Evolutionary conservation across 805 yeast genomes (phyloP).

Genomic region (Kodamaea jinghongensis): DNA sequence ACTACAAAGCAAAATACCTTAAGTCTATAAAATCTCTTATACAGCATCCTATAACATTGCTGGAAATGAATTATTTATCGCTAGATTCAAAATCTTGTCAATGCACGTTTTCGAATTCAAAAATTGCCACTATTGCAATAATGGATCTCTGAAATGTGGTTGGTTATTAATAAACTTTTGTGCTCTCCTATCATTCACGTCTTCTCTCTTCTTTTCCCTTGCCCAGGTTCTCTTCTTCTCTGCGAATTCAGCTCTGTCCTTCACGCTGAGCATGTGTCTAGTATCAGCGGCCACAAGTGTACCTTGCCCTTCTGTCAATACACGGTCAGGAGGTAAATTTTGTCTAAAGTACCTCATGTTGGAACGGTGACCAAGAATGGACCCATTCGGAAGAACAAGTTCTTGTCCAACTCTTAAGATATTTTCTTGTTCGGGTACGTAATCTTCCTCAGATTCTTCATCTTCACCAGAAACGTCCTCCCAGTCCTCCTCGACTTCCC

Average conservation of each 20-base stretch:
- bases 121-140: conserved; percentile 16
- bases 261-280: conserved; percentile 45
- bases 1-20: too few species aligned
- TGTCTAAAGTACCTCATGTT: conserved; percentile 44
- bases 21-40: too few species aligned
- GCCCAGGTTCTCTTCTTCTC: conserved; percentile 59
- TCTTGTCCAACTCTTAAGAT: conserved; percentile 36
- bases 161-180: conserved; percentile 76
- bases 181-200: conserved; percentile 53
- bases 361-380: conserved; percentile 42
- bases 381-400: conserved; percentile 42
- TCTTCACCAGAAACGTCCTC: conserved; percentile 35
- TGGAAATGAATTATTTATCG: too few species aligned
- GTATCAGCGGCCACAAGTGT: conserved; percentile 50
- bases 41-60: too few species aligned
- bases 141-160: conserved; percentile 55
- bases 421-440: conserved; percentile 24
- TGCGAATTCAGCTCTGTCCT: conserved; percentile 40
- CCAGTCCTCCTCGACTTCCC: conserved; percentile 30
- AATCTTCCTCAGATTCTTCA: conserved; percentile 28
- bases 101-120: too few species aligned
- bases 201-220: conserved; percentile 50
- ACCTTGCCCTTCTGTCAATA: conserved; percentile 46
- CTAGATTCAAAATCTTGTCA: too few species aligned
- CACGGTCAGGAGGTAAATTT: conserved; percentile 42